Evolutionary conservation across 805 yeast species (phyloP).

Genomic region (Spathaspora passalidarum): DNA sequence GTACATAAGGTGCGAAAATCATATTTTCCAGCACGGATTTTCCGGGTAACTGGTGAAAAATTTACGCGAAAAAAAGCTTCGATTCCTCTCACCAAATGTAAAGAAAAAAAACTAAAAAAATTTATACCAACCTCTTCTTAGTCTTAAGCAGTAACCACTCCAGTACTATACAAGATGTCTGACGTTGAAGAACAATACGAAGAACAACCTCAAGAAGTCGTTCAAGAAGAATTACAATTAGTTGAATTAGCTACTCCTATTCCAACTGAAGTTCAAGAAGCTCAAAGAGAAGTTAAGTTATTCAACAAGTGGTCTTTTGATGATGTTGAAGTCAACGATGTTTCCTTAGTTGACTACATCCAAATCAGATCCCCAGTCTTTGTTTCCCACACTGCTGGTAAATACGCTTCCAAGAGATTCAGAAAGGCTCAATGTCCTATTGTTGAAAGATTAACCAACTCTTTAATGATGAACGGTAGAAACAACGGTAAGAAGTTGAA

Average conservation of each 20-base stretch:
- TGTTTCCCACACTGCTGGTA: conserved; percentile 99
- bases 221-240: conserved; percentile 78
- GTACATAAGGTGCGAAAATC: conserved; percentile 5
- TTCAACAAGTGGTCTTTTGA: conserved; percentile 99
- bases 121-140: not conserved
- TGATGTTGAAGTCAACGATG: conserved; percentile 96
- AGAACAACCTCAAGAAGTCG: conserved; percentile 70
- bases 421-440: conserved; percentile 99
- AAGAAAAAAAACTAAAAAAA: conserved; percentile 2
- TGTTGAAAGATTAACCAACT: conserved; percentile 98
- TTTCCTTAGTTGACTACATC: conserved; percentile 96
- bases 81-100: not conserved
- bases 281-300: conserved; percentile 93
- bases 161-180: conserved; percentile 53
- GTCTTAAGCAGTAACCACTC: not conserved
- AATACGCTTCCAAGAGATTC: conserved; percentile 99
- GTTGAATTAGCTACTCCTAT: conserved; percentile 91
- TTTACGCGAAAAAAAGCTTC: not conserved
- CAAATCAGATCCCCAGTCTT: conserved; percentile 97
- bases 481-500: conserved; percentile 99
- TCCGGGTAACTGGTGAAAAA: conserved; percentile 16
- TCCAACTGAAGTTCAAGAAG: conserved; percentile 95
- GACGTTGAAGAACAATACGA: conserved; percentile 56
- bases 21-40: conserved; percentile 14
- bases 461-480: conserved; percentile 99